Conservation (phyloP, 164 flowering plant species). For the Sextonia rubra region DNA sequence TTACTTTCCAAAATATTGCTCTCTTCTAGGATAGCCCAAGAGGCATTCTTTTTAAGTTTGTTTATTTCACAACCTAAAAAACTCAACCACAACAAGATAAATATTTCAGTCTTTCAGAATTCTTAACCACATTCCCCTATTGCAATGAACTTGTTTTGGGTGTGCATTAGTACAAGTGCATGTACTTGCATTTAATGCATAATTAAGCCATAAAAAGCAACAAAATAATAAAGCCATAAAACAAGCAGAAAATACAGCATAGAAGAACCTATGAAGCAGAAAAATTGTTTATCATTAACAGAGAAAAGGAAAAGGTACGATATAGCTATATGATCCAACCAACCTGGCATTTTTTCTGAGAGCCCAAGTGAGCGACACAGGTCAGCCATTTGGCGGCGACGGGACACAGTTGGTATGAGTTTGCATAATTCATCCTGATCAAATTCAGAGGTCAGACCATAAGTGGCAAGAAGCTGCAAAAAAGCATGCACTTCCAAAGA, state of each 20-base stretch:
- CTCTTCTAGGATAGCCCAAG: no score
- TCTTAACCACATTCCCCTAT: neutral
- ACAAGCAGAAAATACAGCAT: neutral
- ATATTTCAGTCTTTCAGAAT: neutral
- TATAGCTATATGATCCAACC: neutral
- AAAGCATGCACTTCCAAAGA: constrained; percentile 97
- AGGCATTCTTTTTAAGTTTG: no score
- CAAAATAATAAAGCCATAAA: neutral
- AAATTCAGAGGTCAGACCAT: constrained; percentile 68
- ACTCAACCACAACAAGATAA: neutral
- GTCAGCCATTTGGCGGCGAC: constrained; percentile 89
- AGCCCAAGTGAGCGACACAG: constrained; percentile 82
- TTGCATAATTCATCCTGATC: constrained; percentile 59
- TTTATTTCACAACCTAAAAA: neutral
- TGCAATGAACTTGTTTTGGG: neutral
- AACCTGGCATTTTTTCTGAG: constrained; percentile 87
- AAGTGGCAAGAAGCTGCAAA: constrained; percentile 82
- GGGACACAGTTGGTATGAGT: constrained; percentile 84
- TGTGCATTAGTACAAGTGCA: neutral
- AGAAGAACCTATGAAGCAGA: neutral
- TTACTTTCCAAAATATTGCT: no score
- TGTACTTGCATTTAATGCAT: neutral
- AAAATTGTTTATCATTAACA: neutral
- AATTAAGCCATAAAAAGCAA: neutral
- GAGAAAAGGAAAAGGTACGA: neutral